These are phyloP conservation scores for Malus hybrid DNA, from an alignment of 331 rosid genomes.

Conservation along the genomic window DNA sequence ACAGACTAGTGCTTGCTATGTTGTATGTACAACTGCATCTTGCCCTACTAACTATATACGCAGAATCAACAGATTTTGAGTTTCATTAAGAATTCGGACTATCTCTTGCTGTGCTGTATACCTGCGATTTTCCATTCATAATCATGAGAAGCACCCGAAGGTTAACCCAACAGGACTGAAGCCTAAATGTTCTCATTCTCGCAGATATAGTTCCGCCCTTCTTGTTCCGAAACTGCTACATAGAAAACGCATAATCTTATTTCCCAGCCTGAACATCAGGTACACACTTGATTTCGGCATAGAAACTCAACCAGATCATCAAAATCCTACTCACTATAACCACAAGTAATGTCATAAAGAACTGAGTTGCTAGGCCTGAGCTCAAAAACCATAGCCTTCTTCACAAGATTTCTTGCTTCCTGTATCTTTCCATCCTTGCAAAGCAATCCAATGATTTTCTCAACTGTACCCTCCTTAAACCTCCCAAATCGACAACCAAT, in stretches of 20 bases:
- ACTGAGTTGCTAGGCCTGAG: conserved; percentile 34
- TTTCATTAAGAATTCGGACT: not conserved
- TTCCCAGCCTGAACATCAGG: conserved; percentile 59
- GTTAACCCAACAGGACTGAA: conserved; percentile 65
- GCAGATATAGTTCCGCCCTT: conserved; percentile 44
- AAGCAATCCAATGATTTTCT: conserved; percentile 45
- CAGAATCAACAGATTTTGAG: not conserved
- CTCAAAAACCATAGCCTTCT: conserved; percentile 40
- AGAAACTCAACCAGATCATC: conserved; percentile 67
- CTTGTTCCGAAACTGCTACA: conserved; percentile 54
- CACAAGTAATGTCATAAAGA: conserved; percentile 57
- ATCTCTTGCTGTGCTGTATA: not conserved
- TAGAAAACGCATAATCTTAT: conserved; percentile 44
- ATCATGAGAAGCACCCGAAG: conserved; percentile 56
- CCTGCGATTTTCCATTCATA: not conserved
- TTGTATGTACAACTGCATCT: no score
- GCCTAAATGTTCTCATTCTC: conserved; percentile 45
- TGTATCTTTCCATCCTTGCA: conserved; percentile 55
- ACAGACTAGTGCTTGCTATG: no score
- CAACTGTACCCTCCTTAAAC: conserved; percentile 38
- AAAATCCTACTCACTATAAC: conserved; percentile 81
- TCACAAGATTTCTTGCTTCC: conserved; percentile 65
- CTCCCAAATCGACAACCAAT: conserved; percentile 23
- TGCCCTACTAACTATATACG: no score
- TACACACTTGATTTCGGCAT: conserved; percentile 37